These are phyloP conservation scores for Dothistroma pini DNA, from an alignment of 2,329 filamentous ascomycete species.

Conservation along the genomic window DNA sequence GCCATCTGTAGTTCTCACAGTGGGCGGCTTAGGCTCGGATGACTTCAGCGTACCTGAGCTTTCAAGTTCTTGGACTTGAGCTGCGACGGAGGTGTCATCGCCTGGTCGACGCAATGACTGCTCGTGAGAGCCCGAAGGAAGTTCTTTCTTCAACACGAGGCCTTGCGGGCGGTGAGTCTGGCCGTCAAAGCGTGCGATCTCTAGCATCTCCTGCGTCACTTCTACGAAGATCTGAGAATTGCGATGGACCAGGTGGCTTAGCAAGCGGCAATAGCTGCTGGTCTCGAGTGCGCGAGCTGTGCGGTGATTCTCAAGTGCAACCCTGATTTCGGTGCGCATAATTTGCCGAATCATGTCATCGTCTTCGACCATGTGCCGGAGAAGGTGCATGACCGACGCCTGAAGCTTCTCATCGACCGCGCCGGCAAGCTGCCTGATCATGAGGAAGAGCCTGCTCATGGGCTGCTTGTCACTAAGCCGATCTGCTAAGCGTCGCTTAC, in stretches of 20 bases:
- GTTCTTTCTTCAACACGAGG: constrained; percentile 49
- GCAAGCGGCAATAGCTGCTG: constrained; percentile 66
- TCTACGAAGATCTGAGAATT: constrained; percentile 83
- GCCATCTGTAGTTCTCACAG: constrained; percentile 89
- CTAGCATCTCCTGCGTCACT: constrained; percentile 78
- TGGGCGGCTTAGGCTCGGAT: constrained; percentile 70
- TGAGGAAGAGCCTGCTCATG: constrained; percentile 84
- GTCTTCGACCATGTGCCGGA: constrained; percentile 93
- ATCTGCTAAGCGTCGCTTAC: constrained; percentile 69
- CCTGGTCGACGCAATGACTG: not conserved
- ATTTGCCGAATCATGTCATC: constrained; percentile 86
- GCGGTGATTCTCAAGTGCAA: constrained; percentile 60
- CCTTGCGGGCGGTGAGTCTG: constrained; percentile 50
- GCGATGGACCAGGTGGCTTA: constrained; percentile 76
- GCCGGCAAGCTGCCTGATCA: constrained; percentile 87
- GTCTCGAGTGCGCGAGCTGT: constrained; percentile 59
- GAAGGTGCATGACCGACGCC: constrained; percentile 73
- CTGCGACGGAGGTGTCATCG: not conserved
- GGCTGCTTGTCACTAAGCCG: constrained; percentile 82
- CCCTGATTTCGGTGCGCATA: constrained; percentile 83
- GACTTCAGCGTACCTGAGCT: constrained; percentile 52
- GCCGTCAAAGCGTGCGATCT: constrained; percentile 61
- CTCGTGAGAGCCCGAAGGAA: constrained; percentile 26
- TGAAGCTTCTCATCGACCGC: constrained; percentile 72
- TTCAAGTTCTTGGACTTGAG: constrained; percentile 10